Conservation (phyloP, 2,329 filamentous ascomycete genomes). For the Trichoderma guizhouense region DNA sequence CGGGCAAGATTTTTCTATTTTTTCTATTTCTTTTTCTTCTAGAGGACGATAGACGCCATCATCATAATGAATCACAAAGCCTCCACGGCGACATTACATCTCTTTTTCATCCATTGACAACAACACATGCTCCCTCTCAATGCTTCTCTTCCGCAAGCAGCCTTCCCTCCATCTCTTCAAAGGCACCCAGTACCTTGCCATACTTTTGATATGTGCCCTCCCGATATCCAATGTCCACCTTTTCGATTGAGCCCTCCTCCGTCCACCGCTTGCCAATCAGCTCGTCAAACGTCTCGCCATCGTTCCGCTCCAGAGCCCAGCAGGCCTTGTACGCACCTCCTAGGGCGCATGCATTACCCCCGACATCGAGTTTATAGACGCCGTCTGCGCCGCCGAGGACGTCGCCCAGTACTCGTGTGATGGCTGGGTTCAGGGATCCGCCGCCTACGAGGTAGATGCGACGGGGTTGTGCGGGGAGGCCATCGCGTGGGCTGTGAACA, state of each 20-base stretch:
- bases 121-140: not conserved
- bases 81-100: not conserved
- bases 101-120: not conserved
- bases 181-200: constrained; percentile 70
- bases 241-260: constrained; percentile 78
- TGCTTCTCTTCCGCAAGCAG: constrained; percentile 48
- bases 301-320: constrained; percentile 74
- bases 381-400: constrained; percentile 87
- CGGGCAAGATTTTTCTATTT: not conserved
- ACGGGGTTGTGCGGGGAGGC: constrained; percentile 76
- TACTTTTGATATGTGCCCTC: constrained; percentile 73
- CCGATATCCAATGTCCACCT: constrained; percentile 77
- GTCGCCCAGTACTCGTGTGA: constrained; percentile 78
- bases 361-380: constrained; percentile 89
- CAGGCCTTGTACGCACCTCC: constrained; percentile 95
- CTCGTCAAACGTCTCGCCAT: constrained; percentile 79
- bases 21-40: not conserved
- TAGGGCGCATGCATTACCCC: constrained; percentile 90
- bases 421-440: constrained; percentile 84
- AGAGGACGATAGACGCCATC: constrained; percentile 23
- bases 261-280: constrained; percentile 81
- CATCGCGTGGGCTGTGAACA: constrained; percentile 53
- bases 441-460: constrained; percentile 93
- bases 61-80: constrained; percentile 5
- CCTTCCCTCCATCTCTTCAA: constrained; percentile 69